phyloP scores from a whole-genome alignment of 1,284 basidiomycete species.

The Gomphus sp. region DNA sequence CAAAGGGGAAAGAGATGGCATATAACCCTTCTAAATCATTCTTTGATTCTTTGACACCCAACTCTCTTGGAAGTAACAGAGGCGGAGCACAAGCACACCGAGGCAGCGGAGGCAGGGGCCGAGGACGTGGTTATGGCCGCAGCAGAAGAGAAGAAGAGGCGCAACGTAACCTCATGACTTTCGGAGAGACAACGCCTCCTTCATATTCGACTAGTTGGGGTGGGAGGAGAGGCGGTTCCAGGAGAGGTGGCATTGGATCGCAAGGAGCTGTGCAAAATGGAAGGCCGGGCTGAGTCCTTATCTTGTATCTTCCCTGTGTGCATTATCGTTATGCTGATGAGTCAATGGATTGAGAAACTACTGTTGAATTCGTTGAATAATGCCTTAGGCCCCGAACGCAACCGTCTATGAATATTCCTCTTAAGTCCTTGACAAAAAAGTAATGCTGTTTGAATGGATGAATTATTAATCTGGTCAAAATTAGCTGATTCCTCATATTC shows the following conservation, averaged over 20 bases:
- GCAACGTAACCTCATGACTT: slow-evolving; percentile 10
- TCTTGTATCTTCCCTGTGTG: background rate
- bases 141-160: slow-evolving; percentile 11
- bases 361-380: background rate
- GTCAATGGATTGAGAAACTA: background rate
- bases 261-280: slow-evolving; percentile 2
- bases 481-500: background rate
- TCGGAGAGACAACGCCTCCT: slow-evolving; percentile 6
- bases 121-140: slow-evolving; percentile 8
- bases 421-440: too few relatives aligned
- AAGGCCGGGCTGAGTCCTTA: background rate
- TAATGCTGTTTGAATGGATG: background rate
- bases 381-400: background rate
- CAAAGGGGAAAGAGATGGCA: slow-evolving; percentile 26
- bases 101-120: slow-evolving; percentile 10
- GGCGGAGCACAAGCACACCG: background rate
- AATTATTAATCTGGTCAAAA: background rate
- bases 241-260: background rate
- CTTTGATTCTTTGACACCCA: slow-evolving; percentile 53
- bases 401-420: background rate
- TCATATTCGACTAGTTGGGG: slow-evolving; percentile 1
- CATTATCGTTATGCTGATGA: background rate
- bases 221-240: slow-evolving; percentile 1
- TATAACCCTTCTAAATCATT: slow-evolving; percentile 72
- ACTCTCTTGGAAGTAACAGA: slow-evolving; percentile 4